Evolutionary conservation across 768 basidiomycete species (phyloP).

Genomic region (Agaricus sinodeliciosus): DNA sequence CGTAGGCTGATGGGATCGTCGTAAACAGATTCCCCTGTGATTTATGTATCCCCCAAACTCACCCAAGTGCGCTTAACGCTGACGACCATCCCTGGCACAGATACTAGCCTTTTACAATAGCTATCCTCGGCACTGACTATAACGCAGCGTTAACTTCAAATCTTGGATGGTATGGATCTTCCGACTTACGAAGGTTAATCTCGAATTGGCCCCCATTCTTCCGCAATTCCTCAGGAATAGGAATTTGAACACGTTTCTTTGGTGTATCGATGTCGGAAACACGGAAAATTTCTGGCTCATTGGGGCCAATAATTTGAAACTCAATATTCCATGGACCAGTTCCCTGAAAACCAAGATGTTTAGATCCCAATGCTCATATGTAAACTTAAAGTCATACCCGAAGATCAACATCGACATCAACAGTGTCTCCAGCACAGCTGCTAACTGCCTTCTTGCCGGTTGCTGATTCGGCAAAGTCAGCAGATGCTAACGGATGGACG

Average conservation of each 20-base stretch:
- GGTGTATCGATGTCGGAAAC: slow-evolving; percentile 49
- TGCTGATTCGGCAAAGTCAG: slow-evolving; percentile 52
- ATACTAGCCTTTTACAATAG: slow-evolving; percentile 75
- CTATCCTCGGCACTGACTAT: slow-evolving; percentile 81
- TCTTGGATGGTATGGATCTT: background rate
- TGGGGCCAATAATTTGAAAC: slow-evolving; percentile 72
- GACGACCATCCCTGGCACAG: slow-evolving; percentile 73
- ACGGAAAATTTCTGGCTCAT: slow-evolving; percentile 51
- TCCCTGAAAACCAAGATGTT: slow-evolving; percentile 42
- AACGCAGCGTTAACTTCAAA: slow-evolving; percentile 11
- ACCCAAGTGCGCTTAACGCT: slow-evolving; percentile 82
- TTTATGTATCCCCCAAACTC: slow-evolving; percentile 13
- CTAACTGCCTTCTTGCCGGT: slow-evolving; percentile 52
- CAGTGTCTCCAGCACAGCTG: slow-evolving; percentile 72
- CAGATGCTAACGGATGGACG: slow-evolving; percentile 83
- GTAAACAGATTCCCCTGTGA: background rate
- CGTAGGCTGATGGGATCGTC: slow-evolving; percentile 52
- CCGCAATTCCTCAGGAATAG: slow-evolving; percentile 62
- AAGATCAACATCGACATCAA: slow-evolving; percentile 77
- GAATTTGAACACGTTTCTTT: slow-evolving; percentile 51
- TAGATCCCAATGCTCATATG: background rate
- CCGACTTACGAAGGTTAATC: slow-evolving; percentile 59
- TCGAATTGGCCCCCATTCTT: slow-evolving; percentile 71
- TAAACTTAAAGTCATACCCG: slow-evolving; percentile 38
- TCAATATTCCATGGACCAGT: slow-evolving; percentile 88